A percentile compares a stretch with the other conserved stretches of the same genome.
Conservation (phyloP, 2,329 filamentous ascomycete species). For the Seiridium cupressi region DNA sequence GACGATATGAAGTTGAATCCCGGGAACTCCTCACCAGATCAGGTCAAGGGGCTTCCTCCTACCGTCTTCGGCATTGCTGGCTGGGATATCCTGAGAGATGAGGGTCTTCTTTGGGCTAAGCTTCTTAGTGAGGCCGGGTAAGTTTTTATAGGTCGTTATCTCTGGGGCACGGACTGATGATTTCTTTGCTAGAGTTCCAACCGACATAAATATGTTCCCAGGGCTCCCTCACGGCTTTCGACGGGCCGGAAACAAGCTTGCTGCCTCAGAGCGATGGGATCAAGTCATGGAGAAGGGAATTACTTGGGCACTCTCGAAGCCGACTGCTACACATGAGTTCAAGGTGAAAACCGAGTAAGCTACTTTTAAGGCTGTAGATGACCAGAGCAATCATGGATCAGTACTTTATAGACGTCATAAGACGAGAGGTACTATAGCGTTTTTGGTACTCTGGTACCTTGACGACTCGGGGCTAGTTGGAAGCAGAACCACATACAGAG, state of each 20-base stretch:
- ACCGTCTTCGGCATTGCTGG: slow-evolving; percentile 9
- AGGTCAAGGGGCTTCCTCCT: slow-evolving; percentile 7
- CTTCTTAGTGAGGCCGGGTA: slow-evolving; percentile 5
- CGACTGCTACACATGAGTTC: background rate
- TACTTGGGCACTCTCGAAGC: background rate
- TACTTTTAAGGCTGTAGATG: background rate
- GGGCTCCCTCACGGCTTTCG: slow-evolving; percentile 10
- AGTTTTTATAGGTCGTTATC: background rate
- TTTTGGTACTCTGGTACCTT: too few species aligned
- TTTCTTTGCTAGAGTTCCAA: slow-evolving; percentile 3
- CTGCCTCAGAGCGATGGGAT: slow-evolving; percentile 4
- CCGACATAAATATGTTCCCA: slow-evolving; percentile 8
- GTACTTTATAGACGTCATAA: too few species aligned
- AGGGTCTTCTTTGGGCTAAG: slow-evolving; percentile 5
- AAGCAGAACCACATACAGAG: too few species aligned
- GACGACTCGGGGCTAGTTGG: too few species aligned
- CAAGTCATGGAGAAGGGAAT: slow-evolving; percentile 9
- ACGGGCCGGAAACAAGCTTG: slow-evolving; percentile 1
- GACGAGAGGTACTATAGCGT: too few species aligned
- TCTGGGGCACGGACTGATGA: background rate
- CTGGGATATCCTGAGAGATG: slow-evolving; percentile 3
- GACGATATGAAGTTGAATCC: slow-evolving; percentile 38
- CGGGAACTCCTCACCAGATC: slow-evolving; percentile 21
- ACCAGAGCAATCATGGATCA: too few species aligned
- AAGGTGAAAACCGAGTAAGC: background rate